phyloP scores from a whole-genome alignment of 73 alveolate genomes.

The Tetrahymena thermophila region DNA sequence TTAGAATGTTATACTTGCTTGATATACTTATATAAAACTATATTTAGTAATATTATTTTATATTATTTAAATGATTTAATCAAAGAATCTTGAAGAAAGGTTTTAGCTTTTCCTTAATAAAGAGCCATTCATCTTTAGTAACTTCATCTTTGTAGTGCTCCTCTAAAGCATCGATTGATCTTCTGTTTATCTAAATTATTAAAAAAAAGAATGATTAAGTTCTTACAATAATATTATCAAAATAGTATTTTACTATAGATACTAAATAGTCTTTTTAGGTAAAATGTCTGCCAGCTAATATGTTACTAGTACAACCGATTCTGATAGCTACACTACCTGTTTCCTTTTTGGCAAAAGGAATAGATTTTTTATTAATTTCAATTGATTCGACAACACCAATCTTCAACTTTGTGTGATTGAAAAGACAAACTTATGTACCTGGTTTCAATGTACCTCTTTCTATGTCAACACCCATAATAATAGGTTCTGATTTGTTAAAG shows the following conservation, averaged over 20 bases:
- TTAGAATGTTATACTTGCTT: neutral
- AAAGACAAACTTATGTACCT: constrained; percentile 89
- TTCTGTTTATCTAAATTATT: constrained; percentile 60
- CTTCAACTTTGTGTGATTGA: constrained; percentile 68
- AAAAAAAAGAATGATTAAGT: neutral
- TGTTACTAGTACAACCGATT: constrained; percentile 59
- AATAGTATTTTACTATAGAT: constrained; percentile 22
- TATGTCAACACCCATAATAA: constrained; percentile 83
- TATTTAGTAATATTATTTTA: neutral
- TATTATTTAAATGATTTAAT: neutral
- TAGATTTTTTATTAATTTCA: constrained; percentile 67
- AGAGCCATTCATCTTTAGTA: constrained; percentile 87
- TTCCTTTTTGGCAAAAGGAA: constrained; percentile 65
- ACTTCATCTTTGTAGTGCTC: constrained; percentile 86
- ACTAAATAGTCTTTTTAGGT: constrained; percentile 60
- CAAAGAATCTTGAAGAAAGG: neutral
- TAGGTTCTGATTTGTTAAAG: constrained; percentile 79
- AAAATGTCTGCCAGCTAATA: constrained; percentile 83
- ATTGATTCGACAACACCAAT: constrained; percentile 86
- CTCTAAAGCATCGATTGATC: constrained; percentile 85
- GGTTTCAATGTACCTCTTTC: constrained; percentile 83
- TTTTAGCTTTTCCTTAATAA: constrained; percentile 46
- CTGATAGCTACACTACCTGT: constrained; percentile 90
- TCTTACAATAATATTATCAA: neutral
- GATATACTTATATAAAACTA: neutral